Evolutionary conservation across 2,329 filamentous ascomycete species (phyloP), one percentile per base, ranked within the genome.

Genomic region (Pseudogymnoascus sp.): DNA sequence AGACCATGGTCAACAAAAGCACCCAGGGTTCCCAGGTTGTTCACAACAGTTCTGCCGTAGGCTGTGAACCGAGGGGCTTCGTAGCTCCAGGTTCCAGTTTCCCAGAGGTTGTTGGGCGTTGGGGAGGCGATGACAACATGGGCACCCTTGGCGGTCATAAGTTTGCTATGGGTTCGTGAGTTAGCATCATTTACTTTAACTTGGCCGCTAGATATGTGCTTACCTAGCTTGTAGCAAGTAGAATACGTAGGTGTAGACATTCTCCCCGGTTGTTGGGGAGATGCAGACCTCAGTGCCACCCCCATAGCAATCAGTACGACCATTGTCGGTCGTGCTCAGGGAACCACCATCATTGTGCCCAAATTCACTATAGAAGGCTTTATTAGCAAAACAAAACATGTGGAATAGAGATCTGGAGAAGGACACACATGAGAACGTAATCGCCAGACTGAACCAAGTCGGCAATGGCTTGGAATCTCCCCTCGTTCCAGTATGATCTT

Each of bases 341-440:
- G 63, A 64, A 2, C 85, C 84, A 21, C 85, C 86, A 67, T 89
- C 87, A 69, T 89, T 89, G 76, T 89, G 86, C 0, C 87, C 86
- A 69, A 89, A 87, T 69, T 89, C 86, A 60, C 47, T 57, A 10
- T 6, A 17, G 26, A 33, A 11, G 2, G 9, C 2, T 69, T 88
- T 88, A 76, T 89, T 86, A 0, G 86, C 86, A 69, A 89, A 57
- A 33, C 19, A 17, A 89, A 50, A 13, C 26, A 17, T 33, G n/a
- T 57, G 4, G 9, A n/a, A 57, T 33, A 31, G 26, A 13, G 26
- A 4, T 31, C 26, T 57, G 8, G 40, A 17, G 6, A 13, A 31
- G 15, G 31, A 33, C 47, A 13, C n/a, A 57, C 47, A 89, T 87
- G 64, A 89, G 78, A 1, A 88, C 85, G 72, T 83, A 86, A 73